Percentiles rank a stretch among this genome's conserved stretches.
Conservation (phyloP, 306 rosid genomes). For the Vigna mungo region DNA sequence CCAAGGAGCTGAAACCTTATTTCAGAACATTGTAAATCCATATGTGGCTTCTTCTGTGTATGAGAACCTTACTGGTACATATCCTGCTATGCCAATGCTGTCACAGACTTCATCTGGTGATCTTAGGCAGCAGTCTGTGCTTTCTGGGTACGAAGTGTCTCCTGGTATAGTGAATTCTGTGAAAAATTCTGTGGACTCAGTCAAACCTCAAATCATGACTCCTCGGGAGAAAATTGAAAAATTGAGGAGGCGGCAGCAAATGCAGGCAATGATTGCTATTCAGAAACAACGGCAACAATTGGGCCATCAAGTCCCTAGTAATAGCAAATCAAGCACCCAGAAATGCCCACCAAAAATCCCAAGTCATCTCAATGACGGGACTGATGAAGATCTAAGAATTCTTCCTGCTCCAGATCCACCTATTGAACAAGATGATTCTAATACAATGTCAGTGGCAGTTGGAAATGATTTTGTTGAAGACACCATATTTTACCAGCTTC, state of each 20-base stretch:
- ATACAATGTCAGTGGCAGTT: constrained; percentile 60
- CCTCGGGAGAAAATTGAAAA: constrained; percentile 96
- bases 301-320: constrained; percentile 60
- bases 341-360: constrained; percentile 58
- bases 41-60: constrained; percentile 53
- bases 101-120: constrained; percentile 65
- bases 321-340: constrained; percentile 53
- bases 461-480: constrained; percentile 72
- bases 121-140: constrained; percentile 52
- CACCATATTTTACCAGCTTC: constrained; percentile 68
- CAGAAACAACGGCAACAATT: constrained; percentile 79
- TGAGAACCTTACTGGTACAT: constrained; percentile 62
- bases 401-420: constrained; percentile 60
- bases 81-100: constrained; percentile 66
- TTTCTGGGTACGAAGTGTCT: constrained; percentile 60
- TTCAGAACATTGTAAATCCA: constrained; percentile 64
- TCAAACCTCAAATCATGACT: constrained; percentile 75
- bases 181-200: constrained; percentile 55
- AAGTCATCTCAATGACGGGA: constrained; percentile 56
- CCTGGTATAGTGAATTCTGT: constrained; percentile 45
- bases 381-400: constrained; percentile 62
- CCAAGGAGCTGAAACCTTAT: constrained; percentile 61
- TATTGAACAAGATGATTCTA: constrained; percentile 76
- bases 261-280: constrained; percentile 98
- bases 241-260: constrained; percentile 91